Percentiles rank a stretch among this genome's conserved stretches.
Conservation (phyloP, 2,329 filamentous ascomycete species). For the Colletotrichum sp. region DNA sequence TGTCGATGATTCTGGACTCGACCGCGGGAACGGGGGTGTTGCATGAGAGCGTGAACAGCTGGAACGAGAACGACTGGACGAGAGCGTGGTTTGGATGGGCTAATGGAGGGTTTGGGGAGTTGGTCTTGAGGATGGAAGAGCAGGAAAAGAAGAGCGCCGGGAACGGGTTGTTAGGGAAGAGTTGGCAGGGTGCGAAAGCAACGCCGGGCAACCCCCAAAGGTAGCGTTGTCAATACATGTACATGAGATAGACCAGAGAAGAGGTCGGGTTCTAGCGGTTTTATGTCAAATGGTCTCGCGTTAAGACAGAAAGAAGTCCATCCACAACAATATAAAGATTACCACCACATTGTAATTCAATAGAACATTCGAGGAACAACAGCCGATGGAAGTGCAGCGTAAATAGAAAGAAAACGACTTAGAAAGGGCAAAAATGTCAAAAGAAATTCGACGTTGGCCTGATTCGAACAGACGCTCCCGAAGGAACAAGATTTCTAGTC, state of each 20-base stretch:
- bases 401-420: too few species aligned
- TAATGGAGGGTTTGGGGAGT: constrained; percentile 47
- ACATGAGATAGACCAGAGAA: neutral
- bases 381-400: too few species aligned
- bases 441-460: neutral
- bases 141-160: constrained; percentile 3
- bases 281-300: too few species aligned
- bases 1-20: constrained; percentile 43
- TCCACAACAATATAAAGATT: too few species aligned
- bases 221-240: neutral
- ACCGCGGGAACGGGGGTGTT: constrained; percentile 49
- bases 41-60: constrained; percentile 52
- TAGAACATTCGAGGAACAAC: too few species aligned
- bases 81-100: constrained; percentile 53
- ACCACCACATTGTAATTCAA: fast-evolving
- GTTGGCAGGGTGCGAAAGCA: neutral
- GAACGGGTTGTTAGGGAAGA: neutral
- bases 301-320: too few species aligned
- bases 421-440: neutral
- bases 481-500: constrained; percentile 3
- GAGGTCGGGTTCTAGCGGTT: neutral
- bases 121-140: constrained; percentile 34
- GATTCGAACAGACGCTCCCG: constrained; percentile 1
- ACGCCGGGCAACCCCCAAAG: neutral
- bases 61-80: constrained; percentile 43